phyloP scores from a whole-genome alignment of 2,329 filamentous ascomycete genomes.

The Diaporthe sp. region DNA sequence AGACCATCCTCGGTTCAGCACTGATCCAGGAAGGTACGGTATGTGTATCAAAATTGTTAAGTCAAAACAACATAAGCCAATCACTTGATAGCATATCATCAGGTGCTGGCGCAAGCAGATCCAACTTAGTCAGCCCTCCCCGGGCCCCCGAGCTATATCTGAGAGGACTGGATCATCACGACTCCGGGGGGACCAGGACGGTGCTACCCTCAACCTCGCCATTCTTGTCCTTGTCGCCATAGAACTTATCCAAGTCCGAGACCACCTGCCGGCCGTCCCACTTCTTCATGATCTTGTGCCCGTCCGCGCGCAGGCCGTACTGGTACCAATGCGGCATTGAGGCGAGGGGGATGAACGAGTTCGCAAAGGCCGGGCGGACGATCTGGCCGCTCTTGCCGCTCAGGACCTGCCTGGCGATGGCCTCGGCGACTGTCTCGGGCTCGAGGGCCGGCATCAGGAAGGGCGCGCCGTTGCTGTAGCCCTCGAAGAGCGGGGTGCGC shows the following conservation, averaged over 20 bases:
- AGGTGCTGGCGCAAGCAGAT: background rate
- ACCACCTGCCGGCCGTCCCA: slow-evolving; percentile 64
- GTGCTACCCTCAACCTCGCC: slow-evolving; percentile 52
- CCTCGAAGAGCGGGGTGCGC: slow-evolving; percentile 72
- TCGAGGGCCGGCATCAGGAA: slow-evolving; percentile 69
- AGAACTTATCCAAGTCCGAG: slow-evolving; percentile 58
- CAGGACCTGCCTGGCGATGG: slow-evolving; percentile 72
- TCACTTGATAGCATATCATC: background rate
- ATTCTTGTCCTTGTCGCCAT: slow-evolving; percentile 49
- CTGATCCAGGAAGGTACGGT: background rate
- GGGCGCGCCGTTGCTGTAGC: slow-evolving; percentile 64
- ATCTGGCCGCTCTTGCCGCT: slow-evolving; percentile 70
- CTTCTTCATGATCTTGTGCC: slow-evolving; percentile 57
- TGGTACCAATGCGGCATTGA: slow-evolving; percentile 75
- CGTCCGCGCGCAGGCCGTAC: slow-evolving; percentile 62
- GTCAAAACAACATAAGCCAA: background rate
- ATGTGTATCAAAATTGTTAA: background rate
- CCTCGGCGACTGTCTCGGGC: slow-evolving; percentile 75
- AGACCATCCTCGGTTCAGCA: too few species aligned
- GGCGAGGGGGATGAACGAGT: slow-evolving; percentile 59
- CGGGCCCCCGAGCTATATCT: background rate
- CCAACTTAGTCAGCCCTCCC: background rate
- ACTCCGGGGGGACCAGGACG: slow-evolving; percentile 53
- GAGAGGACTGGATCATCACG: background rate
- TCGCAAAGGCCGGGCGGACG: slow-evolving; percentile 63